Evolutionary conservation across 805 yeast genomes (phyloP).

Genomic region (Dipodascopsis tothii): DNA sequence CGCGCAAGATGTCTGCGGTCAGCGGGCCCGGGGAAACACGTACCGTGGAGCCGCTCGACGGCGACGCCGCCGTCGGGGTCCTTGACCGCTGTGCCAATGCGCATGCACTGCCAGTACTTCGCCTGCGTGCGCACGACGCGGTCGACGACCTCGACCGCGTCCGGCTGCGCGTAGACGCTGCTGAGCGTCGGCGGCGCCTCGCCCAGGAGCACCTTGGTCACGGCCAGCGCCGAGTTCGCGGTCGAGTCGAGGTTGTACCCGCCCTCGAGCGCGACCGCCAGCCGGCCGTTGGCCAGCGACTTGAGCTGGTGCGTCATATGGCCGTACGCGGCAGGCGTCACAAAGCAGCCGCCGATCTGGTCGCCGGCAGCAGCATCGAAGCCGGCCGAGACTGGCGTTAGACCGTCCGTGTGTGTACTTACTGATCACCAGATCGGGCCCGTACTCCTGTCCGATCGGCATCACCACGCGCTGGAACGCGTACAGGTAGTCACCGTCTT

Average conservation of each 20-base stretch:
- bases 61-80: conserved; percentile 20
- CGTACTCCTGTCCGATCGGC: conserved; percentile 82
- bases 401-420: too few species aligned
- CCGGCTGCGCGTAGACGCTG: conserved; percentile 58
- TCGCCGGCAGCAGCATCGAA: conserved; percentile 99
- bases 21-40: background rate
- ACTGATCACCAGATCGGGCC: conserved; percentile 78
- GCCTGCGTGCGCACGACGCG: conserved; percentile 76
- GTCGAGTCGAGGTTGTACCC: conserved; percentile 92
- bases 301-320: conserved; percentile 91
- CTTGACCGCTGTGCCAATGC: conserved; percentile 48
- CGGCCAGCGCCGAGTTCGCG: conserved; percentile 83
- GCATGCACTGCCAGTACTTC: conserved; percentile 77
- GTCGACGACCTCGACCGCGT: conserved; percentile 71
- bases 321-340: conserved; percentile 91
- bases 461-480: conserved; percentile 80
- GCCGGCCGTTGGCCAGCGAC: conserved; percentile 76
- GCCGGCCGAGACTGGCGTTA: conserved; percentile 72
- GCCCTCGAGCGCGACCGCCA: conserved; percentile 88
- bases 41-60: conserved; percentile 36
- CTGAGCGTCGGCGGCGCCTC: conserved; percentile 83
- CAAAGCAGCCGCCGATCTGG: conserved; percentile 91
- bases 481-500: conserved; percentile 90
- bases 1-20: conserved; percentile 55
- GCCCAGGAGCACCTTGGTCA: conserved; percentile 82